These are phyloP conservation scores for Coelastrella sp. DNA, from an alignment of 139 green algal species.

Conservation along the genomic window DNA sequence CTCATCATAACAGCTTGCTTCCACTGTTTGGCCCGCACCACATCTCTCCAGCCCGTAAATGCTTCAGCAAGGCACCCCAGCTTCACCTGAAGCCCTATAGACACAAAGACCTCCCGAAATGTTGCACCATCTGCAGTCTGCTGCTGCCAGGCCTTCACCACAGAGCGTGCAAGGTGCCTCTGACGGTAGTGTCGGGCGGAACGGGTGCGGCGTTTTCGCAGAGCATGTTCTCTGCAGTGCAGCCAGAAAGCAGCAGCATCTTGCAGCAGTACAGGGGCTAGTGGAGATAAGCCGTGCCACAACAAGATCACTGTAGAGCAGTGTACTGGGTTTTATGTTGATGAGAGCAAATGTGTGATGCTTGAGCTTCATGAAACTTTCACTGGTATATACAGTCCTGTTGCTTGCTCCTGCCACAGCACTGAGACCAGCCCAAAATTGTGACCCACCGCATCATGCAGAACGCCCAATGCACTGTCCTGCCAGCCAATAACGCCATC, in stretches of 20 bases:
- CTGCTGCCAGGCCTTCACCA: slow-evolving; percentile 6
- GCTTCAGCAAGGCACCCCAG: slow-evolving; percentile 9
- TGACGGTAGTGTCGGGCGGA: slow-evolving; percentile 4
- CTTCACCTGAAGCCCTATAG: neutral
- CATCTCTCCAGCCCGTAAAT: slow-evolving; percentile 4
- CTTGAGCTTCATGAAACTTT: no score
- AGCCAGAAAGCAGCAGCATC: neutral
- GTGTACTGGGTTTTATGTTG: neutral
- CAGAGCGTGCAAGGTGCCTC: neutral
- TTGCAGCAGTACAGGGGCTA: neutral
- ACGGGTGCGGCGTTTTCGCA: slow-evolving; percentile 41
- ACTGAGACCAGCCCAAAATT: neutral
- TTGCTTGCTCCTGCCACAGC: no score
- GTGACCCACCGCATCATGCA: slow-evolving; percentile 31
- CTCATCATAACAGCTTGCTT: slow-evolving; percentile 27
- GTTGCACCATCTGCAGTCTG: neutral
- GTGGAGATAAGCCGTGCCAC: neutral
- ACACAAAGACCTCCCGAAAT: slow-evolving; percentile 5
- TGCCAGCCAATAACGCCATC: slow-evolving; percentile 19
- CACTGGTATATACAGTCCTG: no score
- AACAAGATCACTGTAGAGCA: neutral
- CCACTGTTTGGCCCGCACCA: slow-evolving; percentile 25
- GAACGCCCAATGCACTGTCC: slow-evolving; percentile 25
- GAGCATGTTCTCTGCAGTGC: slow-evolving; percentile 26
- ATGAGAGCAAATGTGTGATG: no score